Base-by-base conservation (phyloP, 2,329 filamentous ascomycete genomes). In the Sporothrix brunneoviolacea region DNA sequence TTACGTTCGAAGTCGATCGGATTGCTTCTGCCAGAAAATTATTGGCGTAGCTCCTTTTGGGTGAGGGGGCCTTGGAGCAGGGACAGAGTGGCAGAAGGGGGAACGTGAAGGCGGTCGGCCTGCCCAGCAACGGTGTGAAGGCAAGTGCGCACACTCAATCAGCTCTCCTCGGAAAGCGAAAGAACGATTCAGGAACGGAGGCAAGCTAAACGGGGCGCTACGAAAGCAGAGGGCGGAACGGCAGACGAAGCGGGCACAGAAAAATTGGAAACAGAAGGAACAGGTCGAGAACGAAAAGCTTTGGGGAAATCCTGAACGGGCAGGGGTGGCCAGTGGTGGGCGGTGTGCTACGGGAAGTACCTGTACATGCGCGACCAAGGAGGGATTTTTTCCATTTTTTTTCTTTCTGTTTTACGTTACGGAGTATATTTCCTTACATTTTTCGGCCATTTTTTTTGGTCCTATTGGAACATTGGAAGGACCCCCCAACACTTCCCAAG, bases 301-400 rank as follows among this genome's bases (percentile, higher is more conserved):
- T 64, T 64, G 60, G 62, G 62, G 61, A 59, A 59, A 52, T 54
- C 51, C 54, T 47, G 55, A 59, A n/a, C n/a, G n/a, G n/a, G n/a
- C n/a, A n/a, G n/a, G n/a, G n/a, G n/a, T n/a, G n/a, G 57, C 54
- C 57, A 60, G 57, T 46, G 47, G 22, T 36, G 6, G 45, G 60
- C 55, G 60, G 58, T 62, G 57, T 57, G 55, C 37, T 40, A 19
- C 50, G 44, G 37, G 51, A 63, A 54, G 62, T 64, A 64, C 57
- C 54, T 52, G 60, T 64, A 64, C 62, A 50, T 62, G 21, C 19
- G 16, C 16, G 28, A 10, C 24, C n/a, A 10, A 28, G 24, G 24
- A 28, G 24, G 37, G 2, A 15, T 33, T 48, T 36, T n/a, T 4
- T 15, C 19, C 15, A 32, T 12, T 30, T 32, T 33, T 9, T 28